Evolutionary conservation across 352 stramenopile genomes (phyloP).

Genomic region (Aphanomyces stellatus): DNA sequence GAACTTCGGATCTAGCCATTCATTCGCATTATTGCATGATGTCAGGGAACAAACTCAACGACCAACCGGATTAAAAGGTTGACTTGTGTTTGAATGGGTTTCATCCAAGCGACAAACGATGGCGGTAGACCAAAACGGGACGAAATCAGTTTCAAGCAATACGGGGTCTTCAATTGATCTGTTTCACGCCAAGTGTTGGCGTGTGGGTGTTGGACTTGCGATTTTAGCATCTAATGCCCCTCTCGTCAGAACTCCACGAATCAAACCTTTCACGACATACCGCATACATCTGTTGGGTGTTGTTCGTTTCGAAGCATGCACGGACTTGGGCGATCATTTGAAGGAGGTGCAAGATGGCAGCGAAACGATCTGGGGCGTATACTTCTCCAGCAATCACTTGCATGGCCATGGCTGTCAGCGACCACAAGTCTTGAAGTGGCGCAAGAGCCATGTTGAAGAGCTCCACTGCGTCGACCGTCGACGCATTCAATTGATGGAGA

Average conservation of each 20-base stretch:
- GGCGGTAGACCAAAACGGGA: background rate
- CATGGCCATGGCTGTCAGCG: background rate
- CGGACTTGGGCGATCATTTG: background rate
- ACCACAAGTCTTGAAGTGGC: background rate
- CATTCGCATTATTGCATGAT: background rate
- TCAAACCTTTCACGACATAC: background rate
- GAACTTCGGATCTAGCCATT: conserved; percentile 9
- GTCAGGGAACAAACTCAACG: no score
- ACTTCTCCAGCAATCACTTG: background rate
- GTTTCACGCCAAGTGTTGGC: background rate
- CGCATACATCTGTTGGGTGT: background rate
- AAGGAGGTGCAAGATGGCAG: background rate
- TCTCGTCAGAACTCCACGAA: background rate
- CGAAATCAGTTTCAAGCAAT: background rate
- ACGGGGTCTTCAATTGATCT: background rate
- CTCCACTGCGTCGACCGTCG: background rate
- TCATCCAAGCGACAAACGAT: conserved; percentile 4
- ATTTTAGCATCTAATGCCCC: background rate
- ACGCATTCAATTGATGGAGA: background rate
- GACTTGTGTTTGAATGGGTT: background rate
- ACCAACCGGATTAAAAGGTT: conserved; percentile 7
- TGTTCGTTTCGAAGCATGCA: background rate
- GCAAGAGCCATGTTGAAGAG: background rate
- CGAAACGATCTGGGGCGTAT: conserved; percentile 7
- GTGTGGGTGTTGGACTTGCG: background rate